Evolutionary conservation across 164 flowering plant genomes (phyloP), one percentile per base, ranked within the genome.

Genomic region (Tinospora cordifolia): DNA sequence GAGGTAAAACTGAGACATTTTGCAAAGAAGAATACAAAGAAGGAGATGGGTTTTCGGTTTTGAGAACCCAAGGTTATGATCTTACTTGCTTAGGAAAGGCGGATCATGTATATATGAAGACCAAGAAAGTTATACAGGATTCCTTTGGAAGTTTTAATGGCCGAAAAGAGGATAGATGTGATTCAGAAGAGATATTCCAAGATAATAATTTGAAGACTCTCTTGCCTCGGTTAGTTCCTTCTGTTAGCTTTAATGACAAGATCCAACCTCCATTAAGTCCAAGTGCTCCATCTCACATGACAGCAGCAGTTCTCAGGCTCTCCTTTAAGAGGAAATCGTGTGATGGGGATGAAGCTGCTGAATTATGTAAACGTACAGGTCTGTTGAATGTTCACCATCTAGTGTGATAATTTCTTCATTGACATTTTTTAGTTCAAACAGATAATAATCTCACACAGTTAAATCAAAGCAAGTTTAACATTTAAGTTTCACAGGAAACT

Each of bases 221-320:
- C 68, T 66, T 84, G 8, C 78, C 82, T 44, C 80, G 77, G 44
- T 62, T 91, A 75, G 75, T 79, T 78, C 81, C 92, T 65, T 66
- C 89, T 63, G 58, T 84, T 51, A 90, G 93, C 74, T 92, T 89
- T 76, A 93, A 86, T 77, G 97, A 93, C 72, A 88, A 84, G 80
- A 79, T 74, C 62, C 62, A 78, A 39, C 73, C 51, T 74, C 71
- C 81, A 65, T 39, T 79, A 54, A 79, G 78, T 74, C 41, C 72
- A 54, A 67, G 74, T 66, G 74, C 73, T 7, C 83, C 74, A 62
- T 68, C 86, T 66, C 89, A 83, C 67, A 79, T 64, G 76, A 88
- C 76, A 64, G 82, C 98, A 19, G 73, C 97, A 41, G 83, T 92
- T 68, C 79, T 86, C 69, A 83, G 90, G 83, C 85, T 90, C 75